Evolutionary conservation across 352 stramenopile genomes (phyloP).

Genomic region (Globisporangium solare): DNA sequence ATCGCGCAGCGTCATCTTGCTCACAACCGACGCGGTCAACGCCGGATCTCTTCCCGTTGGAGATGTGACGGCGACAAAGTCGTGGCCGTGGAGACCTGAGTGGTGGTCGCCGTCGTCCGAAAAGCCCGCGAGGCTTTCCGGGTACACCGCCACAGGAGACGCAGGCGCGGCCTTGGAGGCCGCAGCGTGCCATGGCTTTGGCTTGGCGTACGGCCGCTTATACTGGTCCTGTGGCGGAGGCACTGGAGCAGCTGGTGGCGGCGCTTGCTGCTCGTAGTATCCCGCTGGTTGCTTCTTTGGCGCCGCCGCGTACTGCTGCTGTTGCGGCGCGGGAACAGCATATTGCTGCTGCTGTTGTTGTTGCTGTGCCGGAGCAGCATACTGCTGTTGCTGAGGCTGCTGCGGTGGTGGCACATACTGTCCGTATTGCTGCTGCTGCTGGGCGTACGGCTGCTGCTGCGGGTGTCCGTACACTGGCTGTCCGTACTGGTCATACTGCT

Average conservation of each 20-base stretch:
- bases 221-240: conserved; percentile 16
- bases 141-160: conserved; percentile 1
- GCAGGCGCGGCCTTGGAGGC: conserved; percentile 1
- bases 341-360: conserved; percentile 11
- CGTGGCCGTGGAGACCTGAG: conserved; percentile 9
- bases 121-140: neutral
- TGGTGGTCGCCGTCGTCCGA: conserved; percentile 13
- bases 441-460: conserved; percentile 5
- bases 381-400: conserved; percentile 24
- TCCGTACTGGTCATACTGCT: conserved; percentile 1
- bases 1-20: conserved; percentile 39
- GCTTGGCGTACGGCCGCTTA: conserved; percentile 10
- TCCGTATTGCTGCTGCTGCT: conserved; percentile 10
- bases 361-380: conserved; percentile 12
- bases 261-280: conserved; percentile 10
- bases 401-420: conserved; percentile 10
- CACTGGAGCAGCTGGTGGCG: conserved; percentile 1
- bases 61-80: conserved; percentile 24
- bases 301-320: conserved; percentile 6
- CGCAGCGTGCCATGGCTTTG: conserved; percentile 10
- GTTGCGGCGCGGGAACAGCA: neutral
- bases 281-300: neutral
- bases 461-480: conserved; percentile 6
- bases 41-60: conserved; percentile 11
- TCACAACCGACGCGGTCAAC: conserved; percentile 1